Evolutionary conservation across 768 basidiomycete species (phyloP).

Genomic region (Pisolithus tinctorius): DNA sequence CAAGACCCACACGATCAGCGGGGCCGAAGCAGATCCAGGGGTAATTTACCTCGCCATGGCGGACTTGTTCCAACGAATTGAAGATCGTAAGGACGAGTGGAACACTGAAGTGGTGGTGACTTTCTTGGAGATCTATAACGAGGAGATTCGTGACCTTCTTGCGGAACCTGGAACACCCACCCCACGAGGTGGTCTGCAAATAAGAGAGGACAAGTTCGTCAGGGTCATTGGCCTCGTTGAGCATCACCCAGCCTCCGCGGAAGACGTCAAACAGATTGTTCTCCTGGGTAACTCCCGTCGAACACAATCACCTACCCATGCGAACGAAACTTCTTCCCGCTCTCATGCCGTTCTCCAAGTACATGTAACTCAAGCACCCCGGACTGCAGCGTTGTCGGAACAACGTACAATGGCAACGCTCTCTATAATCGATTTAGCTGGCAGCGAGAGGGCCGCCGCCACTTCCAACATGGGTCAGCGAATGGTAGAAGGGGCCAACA

Average conservation of each 20-base stretch:
- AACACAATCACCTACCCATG: conserved; percentile 91
- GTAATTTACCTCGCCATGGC: conserved; percentile 97
- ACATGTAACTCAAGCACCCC: conserved; percentile 81
- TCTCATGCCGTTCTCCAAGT: conserved; percentile 98
- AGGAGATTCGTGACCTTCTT: conserved; percentile 94
- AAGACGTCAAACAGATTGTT: conserved; percentile 93
- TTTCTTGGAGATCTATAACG: conserved; percentile 98
- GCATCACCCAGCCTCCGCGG: conserved; percentile 71
- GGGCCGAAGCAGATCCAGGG: conserved; percentile 80
- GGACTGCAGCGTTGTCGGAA: conserved; percentile 80
- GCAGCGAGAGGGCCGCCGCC: conserved; percentile 93
- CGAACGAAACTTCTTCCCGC: conserved; percentile 93
- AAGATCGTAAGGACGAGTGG: conserved; percentile 80
- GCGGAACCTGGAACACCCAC: conserved; percentile 53
- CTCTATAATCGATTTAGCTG: conserved; percentile 96
- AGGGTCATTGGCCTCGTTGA: conserved; percentile 85
- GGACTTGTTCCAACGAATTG: conserved; percentile 90
- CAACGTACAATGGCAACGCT: conserved; percentile 82
- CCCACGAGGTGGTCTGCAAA: conserved; percentile 83
- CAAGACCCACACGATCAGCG: conserved; percentile 98
- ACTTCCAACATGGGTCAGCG: conserved; percentile 97
- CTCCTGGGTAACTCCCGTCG: conserved; percentile 81
- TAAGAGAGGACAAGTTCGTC: conserved; percentile 92
- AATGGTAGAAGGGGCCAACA: conserved; percentile 99
- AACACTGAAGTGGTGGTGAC: conserved; percentile 86